These are phyloP conservation scores for Rhodofomes roseus DNA, from an alignment of 1,284 basidiomycete genomes.

Conservation along the genomic window DNA sequence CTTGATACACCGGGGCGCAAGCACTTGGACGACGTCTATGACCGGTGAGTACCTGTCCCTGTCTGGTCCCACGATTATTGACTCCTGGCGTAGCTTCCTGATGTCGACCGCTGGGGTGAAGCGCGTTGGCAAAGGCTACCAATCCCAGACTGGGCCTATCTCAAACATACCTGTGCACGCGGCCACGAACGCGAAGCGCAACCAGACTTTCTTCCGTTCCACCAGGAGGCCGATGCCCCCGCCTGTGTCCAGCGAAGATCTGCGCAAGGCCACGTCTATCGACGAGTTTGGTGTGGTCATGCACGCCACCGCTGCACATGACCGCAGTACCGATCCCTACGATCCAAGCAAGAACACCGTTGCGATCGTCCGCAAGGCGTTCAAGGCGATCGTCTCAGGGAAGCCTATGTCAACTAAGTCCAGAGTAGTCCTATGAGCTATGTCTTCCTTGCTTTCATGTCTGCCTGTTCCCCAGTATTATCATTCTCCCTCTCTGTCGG, in stretches of 20 bases:
- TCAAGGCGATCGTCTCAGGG: slow-evolving; percentile 42
- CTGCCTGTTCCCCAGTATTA: background rate
- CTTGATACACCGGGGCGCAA: slow-evolving; percentile 51
- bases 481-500: background rate
- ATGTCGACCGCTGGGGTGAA: slow-evolving; percentile 75
- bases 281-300: slow-evolving; percentile 30
- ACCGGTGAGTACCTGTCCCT: slow-evolving; percentile 37
- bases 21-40: slow-evolving; percentile 67
- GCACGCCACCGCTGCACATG: background rate
- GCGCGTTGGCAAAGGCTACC: slow-evolving; percentile 70
- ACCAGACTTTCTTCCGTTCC: slow-evolving; percentile 49
- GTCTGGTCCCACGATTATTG: background rate
- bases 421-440: background rate
- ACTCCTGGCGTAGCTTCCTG: slow-evolving; percentile 39
- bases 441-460: slow-evolving; percentile 1
- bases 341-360: slow-evolving; percentile 49
- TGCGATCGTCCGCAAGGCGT: slow-evolving; percentile 57
- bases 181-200: slow-evolving; percentile 29
- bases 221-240: slow-evolving; percentile 56
- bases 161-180: slow-evolving; percentile 20
- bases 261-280: slow-evolving; percentile 22
- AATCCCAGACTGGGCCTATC: slow-evolving; percentile 53
- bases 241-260: slow-evolving; percentile 62
- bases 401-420: slow-evolving; percentile 11
- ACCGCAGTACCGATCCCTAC: slow-evolving; percentile 23